Evolutionary conservation across 345 rosid species (phyloP).

Genomic region (thale cress (Arabidopsis thaliana)): DNA sequence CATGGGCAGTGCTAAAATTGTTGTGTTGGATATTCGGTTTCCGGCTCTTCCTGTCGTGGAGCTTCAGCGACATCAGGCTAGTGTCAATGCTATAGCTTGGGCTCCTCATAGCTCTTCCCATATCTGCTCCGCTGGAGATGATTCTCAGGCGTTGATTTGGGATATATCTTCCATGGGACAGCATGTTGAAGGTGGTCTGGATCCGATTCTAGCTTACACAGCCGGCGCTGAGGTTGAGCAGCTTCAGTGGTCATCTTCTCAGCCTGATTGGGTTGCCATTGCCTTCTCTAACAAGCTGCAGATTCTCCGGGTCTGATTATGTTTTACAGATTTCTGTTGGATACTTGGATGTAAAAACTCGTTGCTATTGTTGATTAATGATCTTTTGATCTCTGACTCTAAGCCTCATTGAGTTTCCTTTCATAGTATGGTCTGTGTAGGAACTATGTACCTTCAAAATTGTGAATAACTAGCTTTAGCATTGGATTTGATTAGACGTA

Average conservation of each 20-base stretch:
- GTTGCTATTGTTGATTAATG: not conserved
- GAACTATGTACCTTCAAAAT: slow-evolving; percentile 13
- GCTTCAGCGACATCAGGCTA: slow-evolving; percentile 83
- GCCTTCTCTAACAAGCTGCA: slow-evolving; percentile 94
- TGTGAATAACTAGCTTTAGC: slow-evolving; percentile 22
- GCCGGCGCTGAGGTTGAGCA: slow-evolving; percentile 94
- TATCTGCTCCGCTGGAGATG: slow-evolving; percentile 91
- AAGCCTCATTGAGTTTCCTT: not conserved
- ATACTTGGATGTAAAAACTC: slow-evolving; percentile 30
- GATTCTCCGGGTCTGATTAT: slow-evolving; percentile 84
- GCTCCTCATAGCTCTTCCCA: slow-evolving; percentile 94
- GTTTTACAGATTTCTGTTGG: not conserved
- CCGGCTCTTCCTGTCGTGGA: slow-evolving; percentile 90
- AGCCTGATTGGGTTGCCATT: slow-evolving; percentile 98
- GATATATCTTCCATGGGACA: slow-evolving; percentile 87
- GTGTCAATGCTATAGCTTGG: slow-evolving; percentile 92
- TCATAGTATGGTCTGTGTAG: not conserved
- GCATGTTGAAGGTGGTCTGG: slow-evolving; percentile 87
- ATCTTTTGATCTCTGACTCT: slow-evolving; percentile 15
- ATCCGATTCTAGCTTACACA: slow-evolving; percentile 82
- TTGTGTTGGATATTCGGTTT: slow-evolving; percentile 82
- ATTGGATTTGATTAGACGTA: not conserved
- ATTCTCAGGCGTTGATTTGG: slow-evolving; percentile 93
- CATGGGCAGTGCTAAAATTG: slow-evolving; percentile 87
- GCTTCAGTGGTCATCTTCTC: slow-evolving; percentile 92